Evolutionary conservation across 805 yeast genomes (phyloP), one percentile per base, ranked within the genome.

Genomic region (Candida oleophila): DNA sequence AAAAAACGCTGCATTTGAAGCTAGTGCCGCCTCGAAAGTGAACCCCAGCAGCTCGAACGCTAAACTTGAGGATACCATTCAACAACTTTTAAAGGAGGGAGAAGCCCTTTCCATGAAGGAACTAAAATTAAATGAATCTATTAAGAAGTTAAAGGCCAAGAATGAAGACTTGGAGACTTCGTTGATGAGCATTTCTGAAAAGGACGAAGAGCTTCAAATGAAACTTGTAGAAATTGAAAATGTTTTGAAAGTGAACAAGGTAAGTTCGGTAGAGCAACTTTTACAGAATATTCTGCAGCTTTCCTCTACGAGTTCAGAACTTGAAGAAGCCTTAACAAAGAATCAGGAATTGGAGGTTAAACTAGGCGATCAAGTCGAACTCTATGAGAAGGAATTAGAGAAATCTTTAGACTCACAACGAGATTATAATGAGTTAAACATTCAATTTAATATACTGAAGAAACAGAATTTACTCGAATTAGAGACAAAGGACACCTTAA

Each of bases 71-170:
- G 76, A 71, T 11, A 78, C 81, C 25, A 81, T 91, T 21, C 76
- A 78, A 15, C 82, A 84, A 47, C 66, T 91, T 22, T 59, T 87
- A 58, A 81, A 78, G 45, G 96, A 90, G 63, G 96, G 96, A 3
- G 83, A 85, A 51, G 80, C 77, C 20, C 65, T 89, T 34, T 81
- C 94, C 0, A 75, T 76, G 48, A 82, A 80, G 49, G 97, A 92
- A 55, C 73, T 89, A 22, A 80, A 78, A 53, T 74, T 82, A 44
- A 82, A 79, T 53, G 87, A 82, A 36, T 72, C 83, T 0, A 80
- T 91, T 42, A 87, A 87, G 50, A 74, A 76, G 51, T 64, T 90
- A 47, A 80, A 81, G 46, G 36, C 55, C 2, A 46, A 53, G 4
- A 69, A 68, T 50, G 44, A 44, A 8, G 61, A 62, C 21, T 60